phyloP scores from a whole-genome alignment of 371 early-diverging fungal species.

The Zopfochytrium polystomum region DNA sequence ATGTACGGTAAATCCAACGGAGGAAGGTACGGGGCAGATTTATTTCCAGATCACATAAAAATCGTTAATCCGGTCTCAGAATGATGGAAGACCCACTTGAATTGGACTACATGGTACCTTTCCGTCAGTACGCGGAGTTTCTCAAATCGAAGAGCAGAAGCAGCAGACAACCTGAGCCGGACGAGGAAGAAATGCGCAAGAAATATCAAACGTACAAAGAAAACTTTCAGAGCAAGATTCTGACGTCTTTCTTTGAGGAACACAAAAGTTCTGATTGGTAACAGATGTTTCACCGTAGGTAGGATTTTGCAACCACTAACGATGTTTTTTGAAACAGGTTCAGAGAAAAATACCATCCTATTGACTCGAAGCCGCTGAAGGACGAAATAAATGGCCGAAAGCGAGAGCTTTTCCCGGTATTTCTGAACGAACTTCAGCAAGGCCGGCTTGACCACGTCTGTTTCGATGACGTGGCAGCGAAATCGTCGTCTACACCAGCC shows the following conservation, averaged over 20 bases:
- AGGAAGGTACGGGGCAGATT: too few species aligned
- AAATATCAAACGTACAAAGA: slow-evolving; percentile 79
- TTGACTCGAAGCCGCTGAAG: slow-evolving; percentile 51
- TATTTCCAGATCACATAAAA: too few species aligned
- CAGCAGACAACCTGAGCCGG: slow-evolving; percentile 38
- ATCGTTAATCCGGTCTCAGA: not conserved
- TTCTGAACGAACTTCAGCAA: slow-evolving; percentile 59
- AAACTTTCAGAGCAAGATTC: slow-evolving; percentile 62
- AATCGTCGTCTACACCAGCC: too few species aligned
- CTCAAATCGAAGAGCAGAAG: slow-evolving; percentile 34
- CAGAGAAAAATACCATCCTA: slow-evolving; percentile 84
- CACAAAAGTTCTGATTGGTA: slow-evolving; percentile 88
- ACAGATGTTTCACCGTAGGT: too few species aligned
- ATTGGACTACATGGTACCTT: slow-evolving; percentile 72
- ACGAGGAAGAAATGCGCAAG: slow-evolving; percentile 76
- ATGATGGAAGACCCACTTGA: slow-evolving; percentile 63
- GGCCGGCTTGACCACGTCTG: slow-evolving; percentile 72
- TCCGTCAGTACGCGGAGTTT: slow-evolving; percentile 76
- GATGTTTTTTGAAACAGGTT: slow-evolving; percentile 52
- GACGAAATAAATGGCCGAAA: slow-evolving; percentile 57
- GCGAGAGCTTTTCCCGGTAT: slow-evolving; percentile 52
- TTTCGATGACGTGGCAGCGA: slow-evolving; percentile 60
- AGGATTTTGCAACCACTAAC: too few species aligned
- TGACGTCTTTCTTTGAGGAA: slow-evolving; percentile 66
- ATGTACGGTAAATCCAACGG: too few species aligned